Evolutionary conservation across 2,329 filamentous ascomycete species (phyloP), one percentile per base, ranked within the genome.

Genomic region (Rasamsonia emersonii): DNA sequence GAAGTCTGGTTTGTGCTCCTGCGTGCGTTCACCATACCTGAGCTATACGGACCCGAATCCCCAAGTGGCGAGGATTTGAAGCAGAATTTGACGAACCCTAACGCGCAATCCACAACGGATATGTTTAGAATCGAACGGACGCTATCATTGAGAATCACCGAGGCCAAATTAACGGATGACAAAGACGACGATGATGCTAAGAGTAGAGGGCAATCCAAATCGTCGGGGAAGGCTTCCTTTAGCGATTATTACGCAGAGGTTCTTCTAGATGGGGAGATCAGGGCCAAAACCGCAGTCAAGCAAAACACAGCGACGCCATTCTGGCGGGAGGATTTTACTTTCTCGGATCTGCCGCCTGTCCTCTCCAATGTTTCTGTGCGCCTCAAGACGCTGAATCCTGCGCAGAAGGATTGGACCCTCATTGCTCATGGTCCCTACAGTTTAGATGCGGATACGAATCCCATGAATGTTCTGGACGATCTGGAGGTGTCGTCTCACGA

Each of bases 1-100:
- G 91, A 98, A 54, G 91, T 95, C 9, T 98, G 91, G 91, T 89
- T 93, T 49, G 88, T 94, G 5, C 66, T 98, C 7, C 59, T 98
- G 18, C 77, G 89, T 40, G 86, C 89, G 0, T 95, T 95, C 56
- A 86, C 89, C 0, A 79, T 93, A 27, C 89, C 91, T 0, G 86
- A 95, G 47, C 70, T 96, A 9, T 96, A 94, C 52, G 84, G 79
- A 2, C 72, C 73, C n/a, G 70, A 73, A 36, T 44, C 43, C 10
- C 35, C 47, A 7, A 32, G 43, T 18, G 40, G 51, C 35, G 53
- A 76, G 10, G 67, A 74, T 24, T 46, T 65, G 7, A 48, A 49
- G 18, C 46, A 53, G n/a, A 44, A 42, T 28, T 37, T 52, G 8
- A 37, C 45, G 14, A 42, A 47, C 21, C 41, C 53, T 20, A 44